Percentiles rank a stretch among this genome's conserved stretches.
Evolutionary conservation across 352 stramenopile genomes (phyloP).

Genomic region (Halophytophthora batemanensis): DNA sequence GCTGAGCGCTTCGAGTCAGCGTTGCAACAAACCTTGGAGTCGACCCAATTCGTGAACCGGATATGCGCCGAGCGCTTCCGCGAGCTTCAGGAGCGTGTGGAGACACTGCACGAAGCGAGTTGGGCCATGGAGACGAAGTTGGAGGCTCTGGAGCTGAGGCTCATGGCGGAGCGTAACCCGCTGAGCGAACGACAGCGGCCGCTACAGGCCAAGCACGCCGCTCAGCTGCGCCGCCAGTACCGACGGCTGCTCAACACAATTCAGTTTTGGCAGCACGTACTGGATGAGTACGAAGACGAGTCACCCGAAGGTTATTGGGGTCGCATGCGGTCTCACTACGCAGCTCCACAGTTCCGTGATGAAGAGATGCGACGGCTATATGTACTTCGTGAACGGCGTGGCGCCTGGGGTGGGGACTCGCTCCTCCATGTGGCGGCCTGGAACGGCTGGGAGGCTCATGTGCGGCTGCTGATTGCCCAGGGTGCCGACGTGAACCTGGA

Average conservation of each 20-base stretch:
- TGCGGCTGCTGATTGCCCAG: slow-evolving; percentile 25
- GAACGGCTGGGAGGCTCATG: slow-evolving; percentile 32
- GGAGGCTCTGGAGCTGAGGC: slow-evolving; percentile 30
- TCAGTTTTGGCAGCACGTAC: slow-evolving; percentile 26
- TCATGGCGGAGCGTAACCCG: slow-evolving; percentile 26
- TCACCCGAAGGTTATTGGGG: slow-evolving; percentile 19
- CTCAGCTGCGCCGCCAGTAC: slow-evolving; percentile 25
- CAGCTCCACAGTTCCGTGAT: slow-evolving; percentile 1
- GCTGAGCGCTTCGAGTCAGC: slow-evolving; percentile 8
- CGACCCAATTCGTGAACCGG: slow-evolving; percentile 11
- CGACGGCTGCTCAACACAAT: slow-evolving; percentile 18
- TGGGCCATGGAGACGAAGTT: slow-evolving; percentile 25
- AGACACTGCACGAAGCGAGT: slow-evolving; percentile 13
- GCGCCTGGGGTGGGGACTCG: slow-evolving; percentile 36
- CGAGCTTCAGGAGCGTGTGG: slow-evolving; percentile 26
- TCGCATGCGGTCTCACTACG: slow-evolving; percentile 14
- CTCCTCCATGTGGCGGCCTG: slow-evolving; percentile 53
- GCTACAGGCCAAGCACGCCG: slow-evolving; percentile 39
- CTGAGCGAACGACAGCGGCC: slow-evolving; percentile 10
- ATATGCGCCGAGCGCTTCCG: slow-evolving; percentile 21
- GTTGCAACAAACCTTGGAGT: slow-evolving; percentile 12
- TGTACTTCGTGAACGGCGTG: slow-evolving; percentile 20
- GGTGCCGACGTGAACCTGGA: slow-evolving; percentile 41
- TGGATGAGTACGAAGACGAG: slow-evolving; percentile 17
- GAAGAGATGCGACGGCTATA: slow-evolving; percentile 13